phyloP scores from a whole-genome alignment of 148 eudicot genomes.

The Amaranthus hypochondriacus region DNA sequence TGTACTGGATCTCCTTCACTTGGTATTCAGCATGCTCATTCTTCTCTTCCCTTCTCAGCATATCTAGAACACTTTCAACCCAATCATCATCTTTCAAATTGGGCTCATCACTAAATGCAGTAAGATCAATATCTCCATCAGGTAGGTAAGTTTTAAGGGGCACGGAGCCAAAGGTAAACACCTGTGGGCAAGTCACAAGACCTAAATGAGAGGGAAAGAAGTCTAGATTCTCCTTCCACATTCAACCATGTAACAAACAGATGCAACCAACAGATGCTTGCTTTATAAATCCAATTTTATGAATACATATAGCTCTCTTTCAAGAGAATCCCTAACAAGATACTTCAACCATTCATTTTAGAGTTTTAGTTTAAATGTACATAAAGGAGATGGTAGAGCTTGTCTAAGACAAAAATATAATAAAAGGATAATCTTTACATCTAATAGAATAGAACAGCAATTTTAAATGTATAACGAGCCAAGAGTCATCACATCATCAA shows the following conservation, averaged over 20 bases:
- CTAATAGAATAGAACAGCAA: background rate
- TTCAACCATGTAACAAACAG: background rate
- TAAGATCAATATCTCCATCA: slow-evolving; percentile 91
- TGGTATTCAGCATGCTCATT: slow-evolving; percentile 73
- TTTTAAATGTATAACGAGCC: background rate
- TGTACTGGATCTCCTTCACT: slow-evolving; percentile 88
- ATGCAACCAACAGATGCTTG: background rate
- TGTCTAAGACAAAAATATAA: background rate
- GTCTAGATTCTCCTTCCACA: background rate
- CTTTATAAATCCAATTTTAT: background rate
- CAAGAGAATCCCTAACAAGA: background rate
- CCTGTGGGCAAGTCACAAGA: slow-evolving; percentile 37
- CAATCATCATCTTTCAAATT: slow-evolving; percentile 59
- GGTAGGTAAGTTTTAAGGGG: slow-evolving; percentile 93
- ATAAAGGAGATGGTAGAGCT: background rate
- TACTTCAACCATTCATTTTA: background rate
- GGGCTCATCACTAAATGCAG: slow-evolving; percentile 58
- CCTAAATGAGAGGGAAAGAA: slow-evolving; percentile 8
- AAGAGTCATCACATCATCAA: background rate
- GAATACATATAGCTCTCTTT: background rate
- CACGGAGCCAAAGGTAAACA: slow-evolving; percentile 89
- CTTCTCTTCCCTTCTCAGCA: slow-evolving; percentile 66
- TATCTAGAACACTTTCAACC: slow-evolving; percentile 67
- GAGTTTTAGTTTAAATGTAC: background rate
- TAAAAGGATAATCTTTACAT: background rate